Conservation (phyloP, 1,284 basidiomycete genomes). For the Xerocomus amazonicus region DNA sequence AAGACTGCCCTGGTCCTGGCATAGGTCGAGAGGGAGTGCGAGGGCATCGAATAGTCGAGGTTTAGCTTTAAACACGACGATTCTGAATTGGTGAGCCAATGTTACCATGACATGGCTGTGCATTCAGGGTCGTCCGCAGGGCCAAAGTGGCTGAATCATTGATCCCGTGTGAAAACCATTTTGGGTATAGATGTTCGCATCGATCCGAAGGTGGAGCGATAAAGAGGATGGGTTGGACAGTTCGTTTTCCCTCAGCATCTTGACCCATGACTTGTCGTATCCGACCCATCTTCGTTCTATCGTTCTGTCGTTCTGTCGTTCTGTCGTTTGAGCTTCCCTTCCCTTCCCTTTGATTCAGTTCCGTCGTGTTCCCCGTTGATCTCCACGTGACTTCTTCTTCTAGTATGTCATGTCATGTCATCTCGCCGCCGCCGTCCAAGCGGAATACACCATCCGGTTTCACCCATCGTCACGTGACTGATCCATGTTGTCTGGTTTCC, state of each 20-base stretch:
- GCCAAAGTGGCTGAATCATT: neutral
- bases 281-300: neutral
- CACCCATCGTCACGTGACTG: slow-evolving; percentile 24
- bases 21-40: slow-evolving; percentile 2
- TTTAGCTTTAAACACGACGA: neutral
- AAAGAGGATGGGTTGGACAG: slow-evolving; percentile 12
- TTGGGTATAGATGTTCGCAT: slow-evolving; percentile 16
- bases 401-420: slow-evolving; percentile 10
- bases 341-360: neutral
- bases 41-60: neutral
- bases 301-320: too few species aligned
- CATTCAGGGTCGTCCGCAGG: too few species aligned
- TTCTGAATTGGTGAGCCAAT: neutral
- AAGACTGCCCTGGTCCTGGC: slow-evolving; percentile 15
- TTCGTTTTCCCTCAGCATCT: slow-evolving; percentile 2
- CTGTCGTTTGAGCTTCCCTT: neutral
- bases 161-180: slow-evolving; percentile 5
- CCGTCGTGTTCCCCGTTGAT: slow-evolving; percentile 12
- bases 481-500: slow-evolving; percentile 20
- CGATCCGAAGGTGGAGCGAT: slow-evolving; percentile 28
- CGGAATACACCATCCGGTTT: slow-evolving; percentile 10
- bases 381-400: neutral
- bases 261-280: slow-evolving; percentile 18
- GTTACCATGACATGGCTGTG: too few species aligned
- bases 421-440: neutral